Evolutionary conservation across 2,329 filamentous ascomycete species (phyloP), one percentile per base, ranked within the genome.

Genomic region (Fusarium sublunatum): DNA sequence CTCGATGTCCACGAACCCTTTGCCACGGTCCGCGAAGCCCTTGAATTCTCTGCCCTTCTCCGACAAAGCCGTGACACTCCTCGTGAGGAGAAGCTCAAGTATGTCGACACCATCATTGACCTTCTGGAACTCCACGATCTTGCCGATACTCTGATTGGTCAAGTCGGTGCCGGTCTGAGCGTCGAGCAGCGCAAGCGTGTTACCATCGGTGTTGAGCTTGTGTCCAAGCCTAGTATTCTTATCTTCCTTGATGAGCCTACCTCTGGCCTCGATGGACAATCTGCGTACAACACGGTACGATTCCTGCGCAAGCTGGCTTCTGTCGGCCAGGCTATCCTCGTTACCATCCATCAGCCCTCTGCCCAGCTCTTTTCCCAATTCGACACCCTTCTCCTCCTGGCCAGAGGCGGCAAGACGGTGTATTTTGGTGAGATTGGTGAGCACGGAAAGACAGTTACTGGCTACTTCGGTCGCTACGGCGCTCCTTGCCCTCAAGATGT

Each of bases 51-150:
- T 46, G 91, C 91, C 4, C 76, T 91, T 2, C 83, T 94, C 9
- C 86, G 91, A 49, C 91, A 94, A 72, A 87, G 86, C 25, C 85
- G 85, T 9, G 81, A 87, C 24, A 83, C 87, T 2, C 78, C 88
- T 1, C 82, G 82, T 1, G 77, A 85, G 50, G 90, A 93, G 69
- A 94, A 93, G 76, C 76, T 92, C 2, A 84, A 83, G 4, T 94
- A 94, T 63, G 91, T 93, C 8, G 85, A 92, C 45, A 89, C 91
- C 57, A 89, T 94, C 35, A 91, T 95, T 69, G 89, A 91, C 67
- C 75, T 84, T 0, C 70, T 85, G 1, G 82, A 83, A 55, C 75
- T 85, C 5, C 74, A 79, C 35, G 78, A 82, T n/a, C 70, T 83
- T 5, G 78, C 76, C 2, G 76, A 84, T 48, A 81, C 81, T 0